Evolutionary conservation across 2,329 filamentous ascomycete species (phyloP).

Genomic region (Ceratocystiopsis brevicomis): DNA sequence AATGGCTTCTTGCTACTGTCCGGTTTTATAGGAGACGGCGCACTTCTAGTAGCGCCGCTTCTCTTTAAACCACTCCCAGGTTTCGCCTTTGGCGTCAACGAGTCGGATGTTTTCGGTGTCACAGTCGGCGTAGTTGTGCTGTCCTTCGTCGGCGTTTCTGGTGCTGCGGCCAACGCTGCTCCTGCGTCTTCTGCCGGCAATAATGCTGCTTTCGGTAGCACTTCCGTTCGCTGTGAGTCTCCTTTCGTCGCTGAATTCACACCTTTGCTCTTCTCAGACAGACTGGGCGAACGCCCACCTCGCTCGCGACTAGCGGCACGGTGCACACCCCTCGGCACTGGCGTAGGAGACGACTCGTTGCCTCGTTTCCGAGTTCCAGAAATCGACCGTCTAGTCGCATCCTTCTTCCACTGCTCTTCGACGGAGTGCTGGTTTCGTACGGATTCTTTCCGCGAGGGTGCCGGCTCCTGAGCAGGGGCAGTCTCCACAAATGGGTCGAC

Average conservation of each 20-base stretch:
- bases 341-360: not conserved
- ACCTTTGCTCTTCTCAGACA: too few relatives aligned
- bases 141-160: slow-evolving; percentile 1
- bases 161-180: slow-evolving; percentile 7
- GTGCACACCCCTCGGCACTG: not conserved
- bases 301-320: too few relatives aligned
- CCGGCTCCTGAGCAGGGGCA: slow-evolving; percentile 12
- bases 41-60: slow-evolving; percentile 33
- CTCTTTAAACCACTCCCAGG: slow-evolving; percentile 26
- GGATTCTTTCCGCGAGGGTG: slow-evolving; percentile 3
- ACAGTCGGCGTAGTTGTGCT: slow-evolving; percentile 13
- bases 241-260: too few relatives aligned
- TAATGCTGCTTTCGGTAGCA: too few relatives aligned
- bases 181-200: slow-evolving; percentile 1
- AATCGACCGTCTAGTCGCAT: slow-evolving; percentile 2
- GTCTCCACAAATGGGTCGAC: slow-evolving; percentile 39
- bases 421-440: slow-evolving; percentile 16
- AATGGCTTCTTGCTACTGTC: slow-evolving; percentile 27
- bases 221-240: too few relatives aligned
- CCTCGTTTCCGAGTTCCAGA: slow-evolving; percentile 6
- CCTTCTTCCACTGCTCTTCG: slow-evolving; percentile 18
- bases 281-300: too few relatives aligned
- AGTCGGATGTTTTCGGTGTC: not conserved
- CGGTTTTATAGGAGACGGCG: slow-evolving; percentile 29
- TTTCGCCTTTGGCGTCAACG: slow-evolving; percentile 7